Evolutionary conservation across 345 rosid species (phyloP).

Genomic region (Noccaea bulbosa): DNA sequence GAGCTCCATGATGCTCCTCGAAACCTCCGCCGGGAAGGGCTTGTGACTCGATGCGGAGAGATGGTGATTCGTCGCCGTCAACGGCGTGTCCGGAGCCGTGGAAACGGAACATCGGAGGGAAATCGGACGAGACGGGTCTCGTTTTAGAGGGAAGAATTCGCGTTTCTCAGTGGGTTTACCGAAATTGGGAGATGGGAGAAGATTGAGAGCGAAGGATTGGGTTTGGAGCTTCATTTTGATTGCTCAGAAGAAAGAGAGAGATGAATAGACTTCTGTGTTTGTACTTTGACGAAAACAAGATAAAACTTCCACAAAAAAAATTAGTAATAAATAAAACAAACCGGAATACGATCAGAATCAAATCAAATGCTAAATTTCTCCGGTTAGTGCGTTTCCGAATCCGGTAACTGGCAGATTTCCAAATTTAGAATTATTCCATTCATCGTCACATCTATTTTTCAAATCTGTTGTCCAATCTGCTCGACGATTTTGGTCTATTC

Average conservation of each 20-base stretch:
- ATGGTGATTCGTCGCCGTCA: slow-evolving; percentile 35
- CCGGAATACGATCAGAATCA: slow-evolving; percentile 23
- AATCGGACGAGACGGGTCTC: slow-evolving; percentile 44
- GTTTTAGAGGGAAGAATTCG: slow-evolving; percentile 44
- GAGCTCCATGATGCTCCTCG: slow-evolving; percentile 85
- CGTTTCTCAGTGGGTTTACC: slow-evolving; percentile 44
- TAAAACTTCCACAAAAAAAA: slow-evolving; percentile 6
- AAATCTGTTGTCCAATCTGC: too few relatives aligned
- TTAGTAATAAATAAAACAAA: neutral
- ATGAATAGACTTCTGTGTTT: neutral
- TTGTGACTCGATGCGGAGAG: slow-evolving; percentile 44
- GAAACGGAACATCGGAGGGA: slow-evolving; percentile 68
- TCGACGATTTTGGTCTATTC: too few relatives aligned
- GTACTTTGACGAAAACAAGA: slow-evolving; percentile 25
- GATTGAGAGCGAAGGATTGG: slow-evolving; percentile 54
- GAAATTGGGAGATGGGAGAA: slow-evolving; percentile 44
- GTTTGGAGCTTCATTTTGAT: slow-evolving; percentile 64
- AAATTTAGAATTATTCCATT: too few relatives aligned
- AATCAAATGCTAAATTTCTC: neutral
- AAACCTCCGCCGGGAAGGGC: slow-evolving; percentile 87
- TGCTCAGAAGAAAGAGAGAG: slow-evolving; percentile 16
- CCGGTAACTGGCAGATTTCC: too few relatives aligned
- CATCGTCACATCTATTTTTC: too few relatives aligned
- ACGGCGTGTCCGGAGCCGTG: slow-evolving; percentile 46
- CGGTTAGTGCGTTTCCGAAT: neutral